A percentile compares a stretch with the other conserved stretches of the same genome.
Evolutionary conservation across 805 yeast genomes (phyloP).

Genomic region (Komagataella pastoris): DNA sequence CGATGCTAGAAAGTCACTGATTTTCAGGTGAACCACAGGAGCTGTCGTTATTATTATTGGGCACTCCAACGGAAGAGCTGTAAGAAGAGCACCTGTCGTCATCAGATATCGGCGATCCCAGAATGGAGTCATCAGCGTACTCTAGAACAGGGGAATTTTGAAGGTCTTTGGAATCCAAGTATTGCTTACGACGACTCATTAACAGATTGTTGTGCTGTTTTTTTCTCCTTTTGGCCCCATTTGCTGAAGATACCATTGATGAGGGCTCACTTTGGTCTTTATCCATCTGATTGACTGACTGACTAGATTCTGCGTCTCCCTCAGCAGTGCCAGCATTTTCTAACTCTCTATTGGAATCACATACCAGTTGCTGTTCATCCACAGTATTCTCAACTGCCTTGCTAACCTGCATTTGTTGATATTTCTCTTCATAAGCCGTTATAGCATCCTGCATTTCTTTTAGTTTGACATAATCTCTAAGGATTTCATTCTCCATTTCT

Average conservation of each 20-base stretch:
- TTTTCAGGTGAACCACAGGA: background rate
- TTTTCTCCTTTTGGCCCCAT: conserved; percentile 2
- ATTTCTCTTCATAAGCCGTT: conserved; percentile 8
- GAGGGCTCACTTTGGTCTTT: background rate
- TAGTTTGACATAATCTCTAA: conserved; percentile 15
- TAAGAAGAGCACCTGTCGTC: conserved; percentile 19
- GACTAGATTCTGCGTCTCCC: background rate
- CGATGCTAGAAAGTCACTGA: background rate
- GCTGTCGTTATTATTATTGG: conserved; percentile 4
- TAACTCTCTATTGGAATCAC: background rate
- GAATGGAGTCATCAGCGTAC: conserved; percentile 9
- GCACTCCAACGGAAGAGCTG: conserved; percentile 14
- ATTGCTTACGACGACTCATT: background rate
- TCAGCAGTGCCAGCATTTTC: background rate
- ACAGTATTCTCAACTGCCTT: background rate
- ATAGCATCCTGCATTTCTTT: conserved; percentile 10
- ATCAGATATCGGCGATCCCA: conserved; percentile 17
- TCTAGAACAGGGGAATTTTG: conserved; percentile 5
- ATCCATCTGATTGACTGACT: background rate
- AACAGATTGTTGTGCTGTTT: conserved; percentile 5
- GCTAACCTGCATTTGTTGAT: background rate
- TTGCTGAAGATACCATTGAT: background rate
- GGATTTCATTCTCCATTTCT: conserved; percentile 8
- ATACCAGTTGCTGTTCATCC: background rate
- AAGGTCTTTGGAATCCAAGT: background rate